A percentile compares a stretch with the other conserved stretches of the same genome.
Conservation (phyloP, 106 monocot genomes). For the Acanthochlamys bracteata region DNA sequence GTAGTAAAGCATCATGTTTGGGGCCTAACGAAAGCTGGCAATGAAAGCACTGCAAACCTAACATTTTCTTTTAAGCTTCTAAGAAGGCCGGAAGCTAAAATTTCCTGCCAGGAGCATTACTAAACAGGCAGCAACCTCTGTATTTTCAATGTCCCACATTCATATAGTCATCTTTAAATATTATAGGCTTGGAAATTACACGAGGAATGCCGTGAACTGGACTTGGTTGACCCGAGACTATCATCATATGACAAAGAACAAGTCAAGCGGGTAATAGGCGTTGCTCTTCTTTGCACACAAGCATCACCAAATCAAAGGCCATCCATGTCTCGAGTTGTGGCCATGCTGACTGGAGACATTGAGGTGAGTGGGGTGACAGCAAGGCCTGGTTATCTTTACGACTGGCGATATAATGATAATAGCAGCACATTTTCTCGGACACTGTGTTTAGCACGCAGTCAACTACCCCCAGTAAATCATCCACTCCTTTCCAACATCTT, state of each 20-base stretch:
- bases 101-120: neutral
- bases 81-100: too few species aligned
- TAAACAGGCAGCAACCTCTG: neutral
- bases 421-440: slow-evolving; percentile 17
- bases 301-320: slow-evolving; percentile 54
- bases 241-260: slow-evolving; percentile 25
- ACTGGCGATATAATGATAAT: slow-evolving; percentile 58
- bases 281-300: slow-evolving; percentile 84
- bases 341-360: slow-evolving; percentile 72
- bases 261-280: slow-evolving; percentile 37
- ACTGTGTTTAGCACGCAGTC: neutral
- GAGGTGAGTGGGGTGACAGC: slow-evolving; percentile 42
- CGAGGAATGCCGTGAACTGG: slow-evolving; percentile 41
- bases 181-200: slow-evolving; percentile 62
- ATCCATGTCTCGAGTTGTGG: slow-evolving; percentile 76
- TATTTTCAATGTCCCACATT: too few species aligned
- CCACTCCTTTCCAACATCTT: neutral
- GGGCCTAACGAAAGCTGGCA: neutral
- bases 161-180: neutral
- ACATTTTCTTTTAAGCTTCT: too few species aligned
- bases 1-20: neutral
- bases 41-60: neutral
- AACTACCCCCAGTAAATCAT: neutral
- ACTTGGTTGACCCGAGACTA: slow-evolving; percentile 50
- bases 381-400: slow-evolving; percentile 65